These are phyloP conservation scores for Gastrodia elata DNA, from an alignment of 106 monocot species.

Conservation along the genomic window DNA sequence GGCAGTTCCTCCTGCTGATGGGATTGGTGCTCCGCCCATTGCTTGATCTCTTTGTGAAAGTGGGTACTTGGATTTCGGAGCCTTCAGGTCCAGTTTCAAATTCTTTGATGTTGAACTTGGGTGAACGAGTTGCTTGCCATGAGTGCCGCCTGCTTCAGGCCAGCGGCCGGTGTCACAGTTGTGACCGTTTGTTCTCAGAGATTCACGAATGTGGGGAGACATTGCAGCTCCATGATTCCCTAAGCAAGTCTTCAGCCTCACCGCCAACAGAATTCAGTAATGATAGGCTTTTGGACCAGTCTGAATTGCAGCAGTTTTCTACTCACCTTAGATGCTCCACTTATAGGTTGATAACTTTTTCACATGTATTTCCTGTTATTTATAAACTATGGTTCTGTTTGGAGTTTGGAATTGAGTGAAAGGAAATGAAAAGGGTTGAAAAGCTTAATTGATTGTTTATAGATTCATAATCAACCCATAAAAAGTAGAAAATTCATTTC, in stretches of 20 bases:
- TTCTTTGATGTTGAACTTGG: conserved; percentile 13
- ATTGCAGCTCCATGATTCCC: conserved; percentile 7
- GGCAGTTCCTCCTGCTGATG: conserved; percentile 27
- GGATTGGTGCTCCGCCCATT: conserved; percentile 24
- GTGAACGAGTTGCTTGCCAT: conserved; percentile 15
- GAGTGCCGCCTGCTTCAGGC: conserved; percentile 15
- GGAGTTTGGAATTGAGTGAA: neutral
- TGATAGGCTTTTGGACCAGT: conserved; percentile 6
- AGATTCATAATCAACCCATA: neutral
- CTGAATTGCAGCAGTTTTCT: conserved; percentile 21
- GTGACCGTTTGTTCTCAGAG: conserved; percentile 4
- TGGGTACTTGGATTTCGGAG: conserved; percentile 27
- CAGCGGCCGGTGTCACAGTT: conserved; percentile 18
- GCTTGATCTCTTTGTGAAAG: conserved; percentile 21
- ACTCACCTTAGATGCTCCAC: conserved; percentile 17
- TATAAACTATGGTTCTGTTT: neutral
- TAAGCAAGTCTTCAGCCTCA: conserved; percentile 5
- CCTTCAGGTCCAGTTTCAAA: neutral
- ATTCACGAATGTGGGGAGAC: neutral
- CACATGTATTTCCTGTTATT: neutral
- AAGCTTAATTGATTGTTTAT: neutral
- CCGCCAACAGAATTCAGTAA: conserved; percentile 8
- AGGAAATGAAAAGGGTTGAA: neutral
- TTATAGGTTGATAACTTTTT: conserved; percentile 22
- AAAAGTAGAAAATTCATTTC: neutral